Evolutionary conservation across 495 filamentous ascomycete genomes (phyloP).

Genomic region (Talaromyces proteolyticus): DNA sequence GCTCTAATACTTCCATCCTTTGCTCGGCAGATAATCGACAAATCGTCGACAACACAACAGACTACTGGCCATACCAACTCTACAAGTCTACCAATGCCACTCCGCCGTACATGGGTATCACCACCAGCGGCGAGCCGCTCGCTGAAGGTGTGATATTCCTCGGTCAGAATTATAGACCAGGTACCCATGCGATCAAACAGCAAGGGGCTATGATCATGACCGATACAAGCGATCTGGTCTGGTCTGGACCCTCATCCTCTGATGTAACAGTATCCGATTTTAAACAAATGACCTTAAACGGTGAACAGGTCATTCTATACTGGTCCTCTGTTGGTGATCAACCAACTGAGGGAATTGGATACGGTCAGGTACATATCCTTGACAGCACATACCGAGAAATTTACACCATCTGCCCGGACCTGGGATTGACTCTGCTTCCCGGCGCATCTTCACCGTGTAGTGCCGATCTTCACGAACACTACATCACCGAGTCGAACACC

Average conservation of each 20-base stretch:
- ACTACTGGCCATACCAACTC: constrained; percentile 16
- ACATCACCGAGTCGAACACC: constrained; percentile 33
- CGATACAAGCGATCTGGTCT: constrained; percentile 16
- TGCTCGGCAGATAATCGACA: constrained; percentile 6
- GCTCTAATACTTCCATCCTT: neutral
- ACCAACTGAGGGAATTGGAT: constrained; percentile 17
- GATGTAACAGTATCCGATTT: constrained; percentile 9
- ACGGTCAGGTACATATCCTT: constrained; percentile 28
- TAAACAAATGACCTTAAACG: constrained; percentile 17
- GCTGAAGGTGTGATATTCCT: constrained; percentile 16
- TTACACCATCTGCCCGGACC: constrained; percentile 12
- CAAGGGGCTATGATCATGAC: constrained; percentile 15
- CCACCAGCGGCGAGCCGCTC: constrained; percentile 10
- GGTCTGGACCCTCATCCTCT: constrained; percentile 9
- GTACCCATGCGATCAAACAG: constrained; percentile 6
- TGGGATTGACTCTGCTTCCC: neutral
- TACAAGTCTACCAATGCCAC: constrained; percentile 14
- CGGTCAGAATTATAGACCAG: constrained; percentile 5
- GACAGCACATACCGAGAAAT: constrained; percentile 39
- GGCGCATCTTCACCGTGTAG: constrained; percentile 3
- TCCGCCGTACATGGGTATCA: constrained; percentile 14
- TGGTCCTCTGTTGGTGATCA: constrained; percentile 8
- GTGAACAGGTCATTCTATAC: constrained; percentile 18
- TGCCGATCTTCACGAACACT: constrained; percentile 36
- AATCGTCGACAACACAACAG: constrained; percentile 5